A percentile compares a stretch with the other conserved stretches of the same genome.
These are phyloP conservation scores for Parsonsia alboflavescens DNA, from an alignment of 257 asterid species.

Conservation along the genomic window DNA sequence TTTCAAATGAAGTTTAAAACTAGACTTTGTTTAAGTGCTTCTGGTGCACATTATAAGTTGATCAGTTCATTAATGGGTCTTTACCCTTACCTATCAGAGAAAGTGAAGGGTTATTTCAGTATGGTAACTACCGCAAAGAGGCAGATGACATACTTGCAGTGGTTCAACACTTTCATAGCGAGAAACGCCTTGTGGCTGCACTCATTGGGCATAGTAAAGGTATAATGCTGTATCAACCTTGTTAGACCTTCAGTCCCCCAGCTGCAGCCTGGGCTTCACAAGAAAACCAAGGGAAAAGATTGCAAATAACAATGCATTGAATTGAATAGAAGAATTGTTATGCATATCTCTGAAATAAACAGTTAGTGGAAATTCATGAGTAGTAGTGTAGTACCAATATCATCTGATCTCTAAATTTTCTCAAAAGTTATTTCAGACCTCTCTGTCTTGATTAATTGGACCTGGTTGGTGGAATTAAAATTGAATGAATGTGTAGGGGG, in stretches of 20 bases:
- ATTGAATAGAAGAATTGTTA: neutral
- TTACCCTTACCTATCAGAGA: constrained; percentile 43
- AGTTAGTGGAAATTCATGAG: neutral
- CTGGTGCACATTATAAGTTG: neutral
- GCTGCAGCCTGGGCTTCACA: neutral
- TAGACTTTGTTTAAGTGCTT: neutral
- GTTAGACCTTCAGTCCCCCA: neutral
- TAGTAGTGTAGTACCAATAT: neutral
- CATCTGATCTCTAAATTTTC: neutral
- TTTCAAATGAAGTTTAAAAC: neutral
- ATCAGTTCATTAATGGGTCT: neutral
- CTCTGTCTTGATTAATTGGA: neutral
- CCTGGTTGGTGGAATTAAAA: neutral
- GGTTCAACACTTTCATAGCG: constrained; percentile 54
- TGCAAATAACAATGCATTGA: neutral
- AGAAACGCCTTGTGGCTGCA: constrained; percentile 46
- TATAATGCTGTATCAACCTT: constrained; percentile 3
- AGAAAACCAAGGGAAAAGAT: neutral
- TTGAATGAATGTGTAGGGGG: neutral
- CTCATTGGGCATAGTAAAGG: constrained; percentile 94
- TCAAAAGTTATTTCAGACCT: neutral
- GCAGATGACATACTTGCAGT: constrained; percentile 74
- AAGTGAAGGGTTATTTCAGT: constrained; percentile 83
- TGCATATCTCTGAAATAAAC: neutral
- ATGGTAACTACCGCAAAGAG: constrained; percentile 79